Conservation (phyloP, 495 filamentous ascomycete genomes). For the Lophium mytilinum region DNA sequence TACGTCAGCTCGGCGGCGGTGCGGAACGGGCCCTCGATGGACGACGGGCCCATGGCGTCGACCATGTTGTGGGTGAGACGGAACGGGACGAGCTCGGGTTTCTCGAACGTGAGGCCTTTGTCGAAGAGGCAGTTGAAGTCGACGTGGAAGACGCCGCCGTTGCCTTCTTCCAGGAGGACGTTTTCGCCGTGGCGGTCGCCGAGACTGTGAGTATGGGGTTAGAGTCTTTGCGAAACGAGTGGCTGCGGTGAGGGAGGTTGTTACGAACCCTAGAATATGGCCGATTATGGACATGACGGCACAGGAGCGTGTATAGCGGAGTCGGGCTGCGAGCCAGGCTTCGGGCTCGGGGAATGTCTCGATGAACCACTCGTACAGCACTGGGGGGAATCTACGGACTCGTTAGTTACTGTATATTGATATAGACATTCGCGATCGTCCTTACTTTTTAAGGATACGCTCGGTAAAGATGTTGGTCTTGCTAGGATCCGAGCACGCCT, state of each 20-base stretch:
- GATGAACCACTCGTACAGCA: conserved; percentile 90
- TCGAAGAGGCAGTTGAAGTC: conserved; percentile 99
- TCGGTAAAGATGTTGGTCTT: conserved; percentile 62
- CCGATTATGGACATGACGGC: conserved; percentile 98
- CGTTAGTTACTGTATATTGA: not conserved
- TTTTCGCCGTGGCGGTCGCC: conserved; percentile 99
- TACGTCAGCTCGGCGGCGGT: conserved; percentile 84
- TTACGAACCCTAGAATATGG: conserved; percentile 65
- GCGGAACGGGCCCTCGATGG: conserved; percentile 88
- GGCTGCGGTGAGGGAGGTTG: not conserved
- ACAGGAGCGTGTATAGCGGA: conserved; percentile 84
- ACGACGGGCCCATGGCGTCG: conserved; percentile 88
- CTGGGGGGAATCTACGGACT: conserved; percentile 51
- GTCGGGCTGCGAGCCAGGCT: conserved; percentile 83
- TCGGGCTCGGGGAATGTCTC: conserved; percentile 89
- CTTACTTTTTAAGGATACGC: conserved; percentile 24
- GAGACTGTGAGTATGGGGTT: conserved; percentile 37
- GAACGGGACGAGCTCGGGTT: conserved; percentile 95
- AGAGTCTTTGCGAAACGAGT: conserved; percentile 11
- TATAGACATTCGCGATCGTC: not conserved
- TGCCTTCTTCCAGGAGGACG: conserved; percentile 87
- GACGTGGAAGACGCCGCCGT: conserved; percentile 91
- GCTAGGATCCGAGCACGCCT: conserved; percentile 45
- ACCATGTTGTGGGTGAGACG: conserved; percentile 97
- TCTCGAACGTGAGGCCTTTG: conserved; percentile 92